These are phyloP conservation scores for Salix caprea DNA, from an alignment of 345 rosid species.

Conservation along the genomic window DNA sequence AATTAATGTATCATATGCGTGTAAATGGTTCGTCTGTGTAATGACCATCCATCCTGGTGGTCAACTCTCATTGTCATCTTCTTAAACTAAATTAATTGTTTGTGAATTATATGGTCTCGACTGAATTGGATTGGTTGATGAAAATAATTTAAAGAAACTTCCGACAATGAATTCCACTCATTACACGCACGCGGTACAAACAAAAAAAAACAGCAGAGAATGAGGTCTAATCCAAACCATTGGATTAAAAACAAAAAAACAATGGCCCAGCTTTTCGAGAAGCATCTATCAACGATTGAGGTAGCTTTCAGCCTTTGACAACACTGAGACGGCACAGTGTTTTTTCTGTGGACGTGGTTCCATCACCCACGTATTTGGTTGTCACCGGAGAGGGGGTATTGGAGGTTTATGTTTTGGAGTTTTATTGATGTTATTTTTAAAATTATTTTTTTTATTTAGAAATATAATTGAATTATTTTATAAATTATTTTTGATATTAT, in stretches of 20 bases:
- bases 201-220: background rate
- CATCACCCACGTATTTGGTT: background rate
- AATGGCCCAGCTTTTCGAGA: background rate
- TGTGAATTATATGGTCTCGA: no score
- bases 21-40: background rate
- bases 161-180: no score
- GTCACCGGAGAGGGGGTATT: conserved; percentile 1
- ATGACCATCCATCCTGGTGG: background rate
- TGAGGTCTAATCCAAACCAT: background rate
- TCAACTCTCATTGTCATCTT: background rate
- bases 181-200: background rate
- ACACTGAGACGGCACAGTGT: background rate
- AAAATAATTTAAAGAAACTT: no score
- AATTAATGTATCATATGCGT: background rate
- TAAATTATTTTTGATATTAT: no score
- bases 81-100: no score
- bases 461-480: no score
- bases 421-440: no score
- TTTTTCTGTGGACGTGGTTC: background rate
- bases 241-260: background rate
- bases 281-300: background rate
- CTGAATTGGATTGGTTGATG: no score
- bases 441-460: no score
- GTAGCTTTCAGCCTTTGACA: background rate
- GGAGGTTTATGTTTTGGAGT: no score